These are phyloP conservation scores for Plasmodium fragile DNA, from an alignment of 169 alveolate genomes.

Conservation along the genomic window DNA sequence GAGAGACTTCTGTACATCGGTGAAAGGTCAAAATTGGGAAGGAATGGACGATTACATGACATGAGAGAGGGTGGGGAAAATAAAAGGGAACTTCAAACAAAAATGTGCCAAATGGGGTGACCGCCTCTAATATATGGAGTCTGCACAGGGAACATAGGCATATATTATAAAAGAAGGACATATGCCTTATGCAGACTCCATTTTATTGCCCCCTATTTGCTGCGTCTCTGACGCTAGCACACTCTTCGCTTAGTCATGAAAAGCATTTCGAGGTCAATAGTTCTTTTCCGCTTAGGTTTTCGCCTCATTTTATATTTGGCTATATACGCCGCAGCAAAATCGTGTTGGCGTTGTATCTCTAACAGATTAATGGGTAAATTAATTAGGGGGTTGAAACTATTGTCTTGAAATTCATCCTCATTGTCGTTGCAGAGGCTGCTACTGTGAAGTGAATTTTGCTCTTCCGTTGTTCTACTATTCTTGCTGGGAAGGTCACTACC, in stretches of 20 bases:
- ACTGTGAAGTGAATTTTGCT: constrained; percentile 5
- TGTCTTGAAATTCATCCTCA: constrained; percentile 3
- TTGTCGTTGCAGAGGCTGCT: background rate
- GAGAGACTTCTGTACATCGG: background rate
- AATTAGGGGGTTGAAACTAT: constrained; percentile 35
- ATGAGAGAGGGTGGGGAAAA: background rate
- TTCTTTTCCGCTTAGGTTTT: constrained; percentile 10
- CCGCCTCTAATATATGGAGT: background rate
- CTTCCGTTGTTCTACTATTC: background rate
- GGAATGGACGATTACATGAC: background rate
- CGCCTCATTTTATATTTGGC: constrained; percentile 39
- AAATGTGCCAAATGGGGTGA: background rate
- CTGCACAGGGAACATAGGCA: background rate
- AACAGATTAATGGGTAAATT: constrained; percentile 18
- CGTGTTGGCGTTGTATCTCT: constrained; percentile 57
- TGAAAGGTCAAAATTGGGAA: background rate
- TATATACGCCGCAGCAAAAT: constrained; percentile 63
- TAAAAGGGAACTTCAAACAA: background rate
- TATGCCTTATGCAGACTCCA: background rate
- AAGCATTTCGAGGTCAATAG: background rate
- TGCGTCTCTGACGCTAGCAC: background rate
- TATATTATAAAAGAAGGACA: background rate
- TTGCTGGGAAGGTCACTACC: background rate
- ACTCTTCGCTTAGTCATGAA: background rate
- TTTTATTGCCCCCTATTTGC: background rate